phyloP scores from a whole-genome alignment of 2,329 filamentous ascomycete genomes.

The Botryotinia calthae region DNA sequence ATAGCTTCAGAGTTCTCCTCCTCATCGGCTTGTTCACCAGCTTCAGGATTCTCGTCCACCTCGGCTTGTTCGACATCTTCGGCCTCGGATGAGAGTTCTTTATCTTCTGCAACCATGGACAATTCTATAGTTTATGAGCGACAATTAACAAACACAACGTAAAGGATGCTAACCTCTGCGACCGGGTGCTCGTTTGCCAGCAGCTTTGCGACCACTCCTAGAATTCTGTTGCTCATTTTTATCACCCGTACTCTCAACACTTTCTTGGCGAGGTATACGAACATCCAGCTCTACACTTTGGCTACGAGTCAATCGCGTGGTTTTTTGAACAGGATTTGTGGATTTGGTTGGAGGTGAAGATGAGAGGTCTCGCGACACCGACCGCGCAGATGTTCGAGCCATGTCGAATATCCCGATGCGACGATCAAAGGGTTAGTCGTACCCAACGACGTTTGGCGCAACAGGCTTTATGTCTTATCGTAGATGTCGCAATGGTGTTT shows the following conservation, averaged over 20 bases:
- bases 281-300: constrained; percentile 41
- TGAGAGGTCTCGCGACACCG: constrained; percentile 26
- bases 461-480: not conserved
- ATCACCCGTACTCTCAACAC: constrained; percentile 31
- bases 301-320: constrained; percentile 40
- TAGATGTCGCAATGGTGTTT: not conserved
- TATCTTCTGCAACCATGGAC: constrained; percentile 33
- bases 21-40: not conserved
- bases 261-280: constrained; percentile 27
- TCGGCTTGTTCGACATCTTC: not conserved
- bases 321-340: constrained; percentile 27
- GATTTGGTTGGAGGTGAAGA: constrained; percentile 35
- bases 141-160: not conserved
- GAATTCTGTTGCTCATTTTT: constrained; percentile 20
- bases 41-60: not conserved
- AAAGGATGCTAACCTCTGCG: constrained; percentile 23
- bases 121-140: constrained; percentile 31
- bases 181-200: constrained; percentile 2
- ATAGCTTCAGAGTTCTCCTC: not conserved
- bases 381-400: not conserved
- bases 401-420: constrained; percentile 1
- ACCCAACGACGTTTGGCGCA: not conserved
- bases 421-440: not conserved
- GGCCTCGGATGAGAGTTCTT: not conserved
- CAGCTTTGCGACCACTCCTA: constrained; percentile 12